Evolutionary conservation across 805 yeast genomes (phyloP).

Genomic region (Saccharomycopsis schoenii): DNA sequence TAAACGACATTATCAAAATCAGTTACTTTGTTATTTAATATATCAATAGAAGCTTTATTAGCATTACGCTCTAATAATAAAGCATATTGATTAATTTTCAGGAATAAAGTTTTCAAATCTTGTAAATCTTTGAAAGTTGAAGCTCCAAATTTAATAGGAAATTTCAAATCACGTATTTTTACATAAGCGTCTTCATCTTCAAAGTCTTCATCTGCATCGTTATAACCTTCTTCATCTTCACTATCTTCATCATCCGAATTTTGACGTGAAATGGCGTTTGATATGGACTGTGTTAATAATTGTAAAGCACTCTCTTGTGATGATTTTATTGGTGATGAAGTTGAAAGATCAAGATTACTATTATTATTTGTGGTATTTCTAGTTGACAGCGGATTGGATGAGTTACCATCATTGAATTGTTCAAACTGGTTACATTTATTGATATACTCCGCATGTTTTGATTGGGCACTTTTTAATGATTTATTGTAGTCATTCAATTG

Average conservation of each 20-base stretch:
- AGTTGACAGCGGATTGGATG: not conserved
- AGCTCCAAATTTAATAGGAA: conserved; percentile 13
- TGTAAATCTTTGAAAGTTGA: conserved; percentile 6
- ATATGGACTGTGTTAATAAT: conserved; percentile 4
- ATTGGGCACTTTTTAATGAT: conserved; percentile 1
- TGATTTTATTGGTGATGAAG: not conserved
- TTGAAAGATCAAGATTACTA: not conserved
- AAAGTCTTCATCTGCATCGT: conserved; percentile 1
- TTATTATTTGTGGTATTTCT: not conserved
- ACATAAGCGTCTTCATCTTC: not conserved
- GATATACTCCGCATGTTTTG: conserved; percentile 11
- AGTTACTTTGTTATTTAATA: not conserved
- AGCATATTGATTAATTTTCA: conserved; percentile 8
- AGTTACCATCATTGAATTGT: conserved; percentile 8
- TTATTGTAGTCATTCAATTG: conserved; percentile 5
- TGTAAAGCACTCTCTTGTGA: conserved; percentile 10
- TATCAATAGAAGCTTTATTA: not conserved
- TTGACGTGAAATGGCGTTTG: conserved; percentile 16
- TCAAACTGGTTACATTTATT: conserved; percentile 13
- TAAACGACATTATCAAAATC: not conserved
- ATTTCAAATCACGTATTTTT: conserved; percentile 3
- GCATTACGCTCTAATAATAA: not conserved
- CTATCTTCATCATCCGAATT: conserved; percentile 15
- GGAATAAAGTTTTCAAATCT: conserved; percentile 6
- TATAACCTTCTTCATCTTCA: conserved; percentile 3